phyloP scores from a whole-genome alignment of 164 flowering plant species.

The Protea cynaroides region DNA sequence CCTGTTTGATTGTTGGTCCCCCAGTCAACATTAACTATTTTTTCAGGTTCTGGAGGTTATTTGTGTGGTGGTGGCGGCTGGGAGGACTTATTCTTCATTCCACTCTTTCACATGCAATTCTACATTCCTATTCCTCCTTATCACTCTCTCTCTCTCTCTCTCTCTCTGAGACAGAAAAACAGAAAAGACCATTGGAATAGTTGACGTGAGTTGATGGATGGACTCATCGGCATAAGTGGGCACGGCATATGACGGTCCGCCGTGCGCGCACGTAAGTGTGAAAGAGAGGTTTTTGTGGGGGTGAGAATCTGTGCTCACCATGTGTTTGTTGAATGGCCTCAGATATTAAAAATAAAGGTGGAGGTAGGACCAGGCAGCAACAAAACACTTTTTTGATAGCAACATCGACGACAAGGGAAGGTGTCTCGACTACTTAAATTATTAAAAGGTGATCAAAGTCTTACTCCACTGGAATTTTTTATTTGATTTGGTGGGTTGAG shows the following conservation, averaged over 20 bases:
- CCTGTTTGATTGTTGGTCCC: not conserved
- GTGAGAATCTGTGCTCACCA: conserved; percentile 33
- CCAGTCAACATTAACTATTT: too few species aligned
- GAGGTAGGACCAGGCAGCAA: not conserved
- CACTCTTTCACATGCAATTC: conserved; percentile 10
- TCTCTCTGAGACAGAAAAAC: not conserved
- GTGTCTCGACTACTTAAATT: not conserved
- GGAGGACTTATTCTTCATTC: conserved; percentile 3
- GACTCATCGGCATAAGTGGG: conserved; percentile 21
- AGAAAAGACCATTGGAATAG: not conserved
- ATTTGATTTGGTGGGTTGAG: not conserved
- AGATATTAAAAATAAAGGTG: conserved; percentile 8
- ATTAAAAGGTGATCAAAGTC: conserved; percentile 13
- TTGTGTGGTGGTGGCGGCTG: not conserved
- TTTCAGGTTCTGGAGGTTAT: too few species aligned
- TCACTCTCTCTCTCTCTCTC: not conserved
- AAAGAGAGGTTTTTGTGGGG: not conserved
- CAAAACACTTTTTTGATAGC: not conserved
- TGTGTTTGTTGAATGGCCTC: conserved; percentile 19
- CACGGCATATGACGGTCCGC: conserved; percentile 12
- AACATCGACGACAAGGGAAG: not conserved
- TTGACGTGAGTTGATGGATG: not conserved
- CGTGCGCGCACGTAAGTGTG: not conserved
- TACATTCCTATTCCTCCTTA: not conserved
- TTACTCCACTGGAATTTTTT: conserved; percentile 13